Evolutionary conservation across 2,329 filamentous ascomycete genomes (phyloP).

Genomic region (Pestalotiopsis sp.): DNA sequence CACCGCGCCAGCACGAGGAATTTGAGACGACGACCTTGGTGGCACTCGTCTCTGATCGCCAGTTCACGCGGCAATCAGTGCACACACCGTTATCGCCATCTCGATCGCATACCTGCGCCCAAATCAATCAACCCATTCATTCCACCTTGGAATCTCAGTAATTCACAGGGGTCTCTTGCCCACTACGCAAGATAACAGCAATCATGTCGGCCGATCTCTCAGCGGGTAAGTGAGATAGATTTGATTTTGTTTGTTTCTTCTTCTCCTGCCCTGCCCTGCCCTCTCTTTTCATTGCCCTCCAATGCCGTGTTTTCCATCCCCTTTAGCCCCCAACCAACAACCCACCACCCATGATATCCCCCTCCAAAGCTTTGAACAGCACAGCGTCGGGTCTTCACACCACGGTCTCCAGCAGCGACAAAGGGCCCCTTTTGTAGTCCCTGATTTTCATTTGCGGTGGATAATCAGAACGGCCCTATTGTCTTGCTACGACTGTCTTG

Average conservation of each 20-base stretch:
- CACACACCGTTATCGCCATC: constrained; percentile 2
- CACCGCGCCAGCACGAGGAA: neutral
- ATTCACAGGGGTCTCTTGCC: neutral
- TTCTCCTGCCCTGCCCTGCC: neutral
- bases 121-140: neutral
- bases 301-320: constrained; percentile 7
- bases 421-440: constrained; percentile 8
- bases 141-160: neutral
- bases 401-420: constrained; percentile 16
- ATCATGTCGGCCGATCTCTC: constrained; percentile 18
- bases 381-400: constrained; percentile 12
- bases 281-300: neutral
- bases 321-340: constrained; percentile 1
- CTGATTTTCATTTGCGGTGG: constrained; percentile 11
- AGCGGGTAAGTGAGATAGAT: constrained; percentile 18
- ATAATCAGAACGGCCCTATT: constrained; percentile 5
- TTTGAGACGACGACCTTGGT: neutral
- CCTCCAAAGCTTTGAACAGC: neutral
- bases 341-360: neutral
- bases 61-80: neutral
- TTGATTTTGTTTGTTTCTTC: constrained; percentile 8
- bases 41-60: neutral
- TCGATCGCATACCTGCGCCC: neutral
- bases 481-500: constrained; percentile 7
- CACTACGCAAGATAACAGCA: neutral